Evolutionary conservation across 2,329 filamentous ascomycete genomes (phyloP).

Genomic region (Stenocarpella maydis): DNA sequence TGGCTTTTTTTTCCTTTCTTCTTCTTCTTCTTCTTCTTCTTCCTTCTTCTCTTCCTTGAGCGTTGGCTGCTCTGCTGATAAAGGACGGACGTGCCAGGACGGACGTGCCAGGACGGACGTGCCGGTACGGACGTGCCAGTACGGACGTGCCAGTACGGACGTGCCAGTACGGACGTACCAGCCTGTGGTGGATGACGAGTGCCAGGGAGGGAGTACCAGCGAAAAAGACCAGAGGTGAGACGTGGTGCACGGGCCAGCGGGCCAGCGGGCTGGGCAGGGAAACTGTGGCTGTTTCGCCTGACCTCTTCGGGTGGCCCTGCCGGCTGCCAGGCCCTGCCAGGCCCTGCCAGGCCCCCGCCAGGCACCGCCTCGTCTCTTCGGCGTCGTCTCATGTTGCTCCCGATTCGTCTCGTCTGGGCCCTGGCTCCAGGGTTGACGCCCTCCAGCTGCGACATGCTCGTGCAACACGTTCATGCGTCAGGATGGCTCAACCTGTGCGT

Average conservation of each 20-base stretch:
- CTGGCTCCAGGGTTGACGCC: conserved; percentile 14
- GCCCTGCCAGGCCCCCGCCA: background rate
- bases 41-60: too few species aligned
- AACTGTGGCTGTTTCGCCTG: conserved; percentile 24
- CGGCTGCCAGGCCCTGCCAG: background rate
- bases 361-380: conserved; percentile 14
- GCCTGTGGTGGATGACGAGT: too few species aligned
- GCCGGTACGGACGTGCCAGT: too few species aligned
- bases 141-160: too few species aligned
- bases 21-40: too few species aligned
- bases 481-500: too few species aligned
- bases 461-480: conserved; percentile 24
- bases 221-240: conserved; percentile 23
- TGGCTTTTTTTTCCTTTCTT: too few species aligned
- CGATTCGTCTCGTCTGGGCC: conserved; percentile 23
- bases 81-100: too few species aligned
- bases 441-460: conserved; percentile 22
- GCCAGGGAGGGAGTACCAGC: background rate
- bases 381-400: conserved; percentile 22
- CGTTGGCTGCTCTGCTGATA: too few species aligned
- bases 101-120: too few species aligned
- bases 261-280: conserved; percentile 22
- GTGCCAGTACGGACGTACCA: too few species aligned
- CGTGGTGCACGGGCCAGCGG: conserved; percentile 21
- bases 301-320: background rate